Percentiles rank a stretch among this genome's conserved stretches.
Evolutionary conservation across 2,329 filamentous ascomycete species (phyloP).

Genomic region (Pseudopithomyces maydicus): DNA sequence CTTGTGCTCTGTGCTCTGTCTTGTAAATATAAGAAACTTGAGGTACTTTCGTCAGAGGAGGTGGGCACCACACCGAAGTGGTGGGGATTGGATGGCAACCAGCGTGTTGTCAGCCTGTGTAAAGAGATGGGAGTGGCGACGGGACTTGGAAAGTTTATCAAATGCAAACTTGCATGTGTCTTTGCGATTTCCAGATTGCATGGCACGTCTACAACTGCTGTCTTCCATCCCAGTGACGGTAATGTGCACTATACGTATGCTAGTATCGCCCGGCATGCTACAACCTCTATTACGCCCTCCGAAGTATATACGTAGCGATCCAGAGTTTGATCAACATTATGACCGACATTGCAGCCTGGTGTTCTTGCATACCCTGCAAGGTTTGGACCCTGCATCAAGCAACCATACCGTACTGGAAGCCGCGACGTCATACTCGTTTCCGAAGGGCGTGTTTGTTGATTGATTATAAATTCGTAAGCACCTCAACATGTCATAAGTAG

Average conservation of each 20-base stretch:
- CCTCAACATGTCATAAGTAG: background rate
- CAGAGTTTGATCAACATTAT: background rate
- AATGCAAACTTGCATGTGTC: background rate
- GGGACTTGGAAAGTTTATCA: background rate
- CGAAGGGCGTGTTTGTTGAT: background rate
- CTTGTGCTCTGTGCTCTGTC: conserved; percentile 10
- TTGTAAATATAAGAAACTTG: background rate
- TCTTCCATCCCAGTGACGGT: background rate
- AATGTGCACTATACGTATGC: background rate
- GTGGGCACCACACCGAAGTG: background rate
- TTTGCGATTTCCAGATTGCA: background rate
- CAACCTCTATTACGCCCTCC: too few species aligned
- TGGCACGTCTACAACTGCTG: background rate
- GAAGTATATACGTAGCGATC: too few species aligned
- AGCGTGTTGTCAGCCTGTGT: background rate
- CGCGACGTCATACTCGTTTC: background rate
- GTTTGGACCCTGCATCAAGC: background rate
- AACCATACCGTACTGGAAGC: background rate
- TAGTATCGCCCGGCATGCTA: background rate
- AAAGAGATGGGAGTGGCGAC: background rate
- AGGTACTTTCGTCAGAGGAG: background rate
- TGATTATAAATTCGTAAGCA: background rate
- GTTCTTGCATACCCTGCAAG: background rate
- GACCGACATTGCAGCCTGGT: background rate
- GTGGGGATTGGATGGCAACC: background rate